Base-by-base conservation (phyloP, 1,284 basidiomycete genomes). In the Malassezia equina region DNA sequence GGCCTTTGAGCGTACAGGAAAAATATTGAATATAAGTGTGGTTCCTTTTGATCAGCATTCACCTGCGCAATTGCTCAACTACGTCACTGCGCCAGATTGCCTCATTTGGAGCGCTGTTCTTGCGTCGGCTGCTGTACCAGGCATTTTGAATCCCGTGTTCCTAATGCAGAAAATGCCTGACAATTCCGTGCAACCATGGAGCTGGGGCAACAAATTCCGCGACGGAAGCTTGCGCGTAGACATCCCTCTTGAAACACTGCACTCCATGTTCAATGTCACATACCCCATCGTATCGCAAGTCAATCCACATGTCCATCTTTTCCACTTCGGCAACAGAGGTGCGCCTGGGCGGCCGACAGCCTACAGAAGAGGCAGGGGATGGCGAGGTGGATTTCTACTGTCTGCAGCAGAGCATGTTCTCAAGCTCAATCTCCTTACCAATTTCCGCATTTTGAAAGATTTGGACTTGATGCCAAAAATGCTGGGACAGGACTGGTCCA, bases 261-360 rank as follows among this genome's bases (percentile, higher is more conserved):
- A 96, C 71, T 62, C 75, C 7, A 65, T 71, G 27, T 76, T 64
- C 62, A 89, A 77, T 58, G 90, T 94, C 57, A 95, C 90, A 61
- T 86, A 94, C 75, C 87, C 89, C 1, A 86, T 96, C 45, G 93
- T 98, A 31, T 90, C 88, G 0, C 91, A 91, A 77, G 90, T 88
- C 27, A 98, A 96, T 69, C 93, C 91, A 0, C 94, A 98, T 74
- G 89, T 98, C 11, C 93, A 96, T 75, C 69, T 96, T n/a, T 98
- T 98, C 78, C 93, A 94, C 78, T 96, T 95, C 69, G 89, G 89
- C 0, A 86, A 90, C 27, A 81, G 88, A 65, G 93, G 93, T 4
- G 89, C 90, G 0, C 89, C 91, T 3, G 93, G 93, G 25, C 85
- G 85, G 65, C 91, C 91, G 0, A 91, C 95, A 1, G 87, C 88